Evolutionary conservation across 805 yeast genomes (phyloP).

Genomic region (Isabelozyma heimii): DNA sequence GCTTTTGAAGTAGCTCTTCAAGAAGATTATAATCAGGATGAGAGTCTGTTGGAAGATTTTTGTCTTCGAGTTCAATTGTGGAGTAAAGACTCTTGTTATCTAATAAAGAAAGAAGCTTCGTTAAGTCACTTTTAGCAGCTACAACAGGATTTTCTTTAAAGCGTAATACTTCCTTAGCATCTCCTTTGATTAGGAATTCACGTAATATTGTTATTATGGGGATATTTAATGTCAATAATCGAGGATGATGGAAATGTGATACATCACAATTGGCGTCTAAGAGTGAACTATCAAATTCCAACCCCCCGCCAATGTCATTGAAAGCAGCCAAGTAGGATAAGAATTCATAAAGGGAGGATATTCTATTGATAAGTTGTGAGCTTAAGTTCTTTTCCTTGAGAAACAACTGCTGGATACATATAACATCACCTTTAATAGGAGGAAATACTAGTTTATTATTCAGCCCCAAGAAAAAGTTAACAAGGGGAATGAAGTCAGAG

Average conservation of each 20-base stretch:
- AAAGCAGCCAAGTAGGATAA: slow-evolving; percentile 7
- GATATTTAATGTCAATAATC: not conserved
- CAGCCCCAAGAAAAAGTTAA: not conserved
- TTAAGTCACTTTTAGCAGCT: not conserved
- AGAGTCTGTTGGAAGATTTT: not conserved
- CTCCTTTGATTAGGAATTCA: not conserved
- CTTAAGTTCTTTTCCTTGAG: not conserved
- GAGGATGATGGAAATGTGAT: not conserved
- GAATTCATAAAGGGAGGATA: slow-evolving; percentile 1
- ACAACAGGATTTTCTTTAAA: not conserved
- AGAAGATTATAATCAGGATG: slow-evolving; percentile 2
- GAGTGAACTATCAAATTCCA: slow-evolving; percentile 8
- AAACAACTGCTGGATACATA: not conserved
- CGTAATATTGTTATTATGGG: not conserved
- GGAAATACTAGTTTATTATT: not conserved
- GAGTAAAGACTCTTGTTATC: not conserved
- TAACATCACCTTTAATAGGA: not conserved
- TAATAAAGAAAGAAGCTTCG: not conserved
- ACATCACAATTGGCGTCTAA: not conserved
- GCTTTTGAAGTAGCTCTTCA: slow-evolving; percentile 23
- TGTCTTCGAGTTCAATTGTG: not conserved
- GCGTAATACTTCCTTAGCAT: not conserved
- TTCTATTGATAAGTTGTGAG: not conserved
- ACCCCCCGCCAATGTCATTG: slow-evolving; percentile 14
- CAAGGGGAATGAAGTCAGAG: not conserved